Percentiles rank a stretch among this genome's conserved stretches.
Evolutionary conservation across 2,329 filamentous ascomycete genomes (phyloP).

Genomic region (Chrysoporthe cubensis): DNA sequence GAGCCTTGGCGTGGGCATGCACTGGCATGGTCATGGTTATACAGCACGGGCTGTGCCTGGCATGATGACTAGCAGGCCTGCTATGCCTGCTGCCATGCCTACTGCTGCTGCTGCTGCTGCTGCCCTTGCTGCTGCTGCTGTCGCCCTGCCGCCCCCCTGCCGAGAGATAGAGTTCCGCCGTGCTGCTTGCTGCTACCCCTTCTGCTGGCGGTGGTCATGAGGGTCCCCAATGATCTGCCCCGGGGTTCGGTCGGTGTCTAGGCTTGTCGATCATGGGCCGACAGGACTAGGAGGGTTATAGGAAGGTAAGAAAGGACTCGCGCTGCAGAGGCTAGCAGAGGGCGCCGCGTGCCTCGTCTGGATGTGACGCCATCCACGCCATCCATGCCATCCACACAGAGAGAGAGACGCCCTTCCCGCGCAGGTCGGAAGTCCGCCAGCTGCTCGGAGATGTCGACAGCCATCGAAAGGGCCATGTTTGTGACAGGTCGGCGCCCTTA

Average conservation of each 20-base stretch:
- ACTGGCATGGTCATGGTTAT: no score
- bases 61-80: no score
- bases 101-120: no score
- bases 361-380: background rate
- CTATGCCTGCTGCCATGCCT: no score
- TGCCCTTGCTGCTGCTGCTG: no score
- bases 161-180: background rate
- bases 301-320: background rate
- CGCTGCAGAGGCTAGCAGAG: no score
- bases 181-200: background rate
- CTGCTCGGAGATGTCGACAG: slow-evolving; percentile 1
- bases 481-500: background rate
- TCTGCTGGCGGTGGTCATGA: background rate
- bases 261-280: background rate
- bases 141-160: no score
- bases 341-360: background rate
- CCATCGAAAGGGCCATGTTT: background rate
- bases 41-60: no score
- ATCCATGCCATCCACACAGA: no score
- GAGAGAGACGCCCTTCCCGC: background rate
- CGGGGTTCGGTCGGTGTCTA: background rate
- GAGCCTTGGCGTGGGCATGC: no score
- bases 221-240: background rate
- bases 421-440: background rate
- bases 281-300: background rate